phyloP scores from a whole-genome alignment of 176 grass and related monocot species.

The Zea luxurians region DNA sequence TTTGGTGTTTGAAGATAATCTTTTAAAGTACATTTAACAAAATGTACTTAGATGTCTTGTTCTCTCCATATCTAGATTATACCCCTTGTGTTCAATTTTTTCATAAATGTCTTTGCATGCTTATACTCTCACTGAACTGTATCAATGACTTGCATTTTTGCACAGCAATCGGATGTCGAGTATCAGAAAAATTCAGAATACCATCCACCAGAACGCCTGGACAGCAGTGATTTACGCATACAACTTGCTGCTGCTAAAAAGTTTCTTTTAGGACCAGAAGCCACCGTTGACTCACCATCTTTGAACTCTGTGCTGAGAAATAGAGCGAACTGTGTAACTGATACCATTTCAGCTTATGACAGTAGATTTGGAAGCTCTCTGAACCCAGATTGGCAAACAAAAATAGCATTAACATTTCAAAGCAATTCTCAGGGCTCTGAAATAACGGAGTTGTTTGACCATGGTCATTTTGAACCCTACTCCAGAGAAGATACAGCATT shows the following conservation, averaged over 20 bases:
- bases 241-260: slow-evolving; percentile 79
- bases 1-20: not conserved
- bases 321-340: slow-evolving; percentile 29
- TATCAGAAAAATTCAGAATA: slow-evolving; percentile 50
- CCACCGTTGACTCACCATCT: slow-evolving; percentile 56
- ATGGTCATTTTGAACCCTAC: slow-evolving; percentile 54
- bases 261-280: slow-evolving; percentile 80
- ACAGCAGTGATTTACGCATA: slow-evolving; percentile 52
- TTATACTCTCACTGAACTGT: slow-evolving; percentile 31
- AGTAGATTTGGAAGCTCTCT: slow-evolving; percentile 35
- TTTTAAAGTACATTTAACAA: not conserved
- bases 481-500: slow-evolving; percentile 46
- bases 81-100: not conserved
- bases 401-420: slow-evolving; percentile 38
- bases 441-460: slow-evolving; percentile 55
- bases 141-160: slow-evolving; percentile 42
- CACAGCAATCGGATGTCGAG: slow-evolving; percentile 42
- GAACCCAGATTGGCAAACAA: slow-evolving; percentile 57
- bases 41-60: slow-evolving; percentile 15
- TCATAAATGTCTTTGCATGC: slow-evolving; percentile 7
- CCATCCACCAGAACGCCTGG: slow-evolving; percentile 38
- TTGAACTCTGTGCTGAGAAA: slow-evolving; percentile 36
- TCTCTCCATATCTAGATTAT: slow-evolving; percentile 12
- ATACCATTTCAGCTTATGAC: slow-evolving; percentile 47
- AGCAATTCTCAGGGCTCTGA: slow-evolving; percentile 39